These are phyloP conservation scores for Anisodus tanguticus DNA, from an alignment of 257 asterid species.

Conservation along the genomic window DNA sequence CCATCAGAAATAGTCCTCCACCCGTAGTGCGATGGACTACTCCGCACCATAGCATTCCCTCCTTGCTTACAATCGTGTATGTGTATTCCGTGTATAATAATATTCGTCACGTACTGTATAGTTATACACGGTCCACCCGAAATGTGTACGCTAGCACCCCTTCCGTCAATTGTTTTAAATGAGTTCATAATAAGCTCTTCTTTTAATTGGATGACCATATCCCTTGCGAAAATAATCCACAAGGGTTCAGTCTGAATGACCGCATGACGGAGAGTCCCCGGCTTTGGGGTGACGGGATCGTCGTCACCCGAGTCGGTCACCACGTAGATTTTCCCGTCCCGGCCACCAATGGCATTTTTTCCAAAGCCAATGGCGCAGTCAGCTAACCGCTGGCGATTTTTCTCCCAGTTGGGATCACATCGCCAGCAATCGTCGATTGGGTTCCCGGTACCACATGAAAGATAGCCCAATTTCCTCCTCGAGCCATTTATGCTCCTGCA, in stretches of 20 bases:
- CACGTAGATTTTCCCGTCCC: constrained; percentile 62
- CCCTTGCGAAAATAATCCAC: constrained; percentile 77
- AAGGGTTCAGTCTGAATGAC: constrained; percentile 71
- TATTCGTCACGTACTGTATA: constrained; percentile 68
- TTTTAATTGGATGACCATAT: constrained; percentile 75
- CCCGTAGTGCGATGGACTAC: constrained; percentile 72
- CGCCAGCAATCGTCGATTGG: constrained; percentile 91
- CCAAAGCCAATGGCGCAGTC: constrained; percentile 86
- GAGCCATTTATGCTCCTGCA: constrained; percentile 69
- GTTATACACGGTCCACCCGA: constrained; percentile 88
- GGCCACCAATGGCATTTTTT: constrained; percentile 72
- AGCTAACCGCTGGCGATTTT: constrained; percentile 65
- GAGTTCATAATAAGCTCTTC: constrained; percentile 88
- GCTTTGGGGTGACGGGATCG: constrained; percentile 59
- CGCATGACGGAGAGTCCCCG: constrained; percentile 74
- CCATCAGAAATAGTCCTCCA: constrained; percentile 79
- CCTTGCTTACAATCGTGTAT: constrained; percentile 82
- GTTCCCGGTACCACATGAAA: constrained; percentile 76
- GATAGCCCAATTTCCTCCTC: constrained; percentile 64
- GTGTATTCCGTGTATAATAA: constrained; percentile 74
- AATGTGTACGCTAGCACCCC: constrained; percentile 83
- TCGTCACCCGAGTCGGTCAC: constrained; percentile 65
- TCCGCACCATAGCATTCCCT: constrained; percentile 77
- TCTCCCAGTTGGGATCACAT: constrained; percentile 73
- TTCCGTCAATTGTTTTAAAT: constrained; percentile 77